Base-by-base conservation (phyloP, 129 eudicot genomes). In the Flaveria linearis region DNA sequence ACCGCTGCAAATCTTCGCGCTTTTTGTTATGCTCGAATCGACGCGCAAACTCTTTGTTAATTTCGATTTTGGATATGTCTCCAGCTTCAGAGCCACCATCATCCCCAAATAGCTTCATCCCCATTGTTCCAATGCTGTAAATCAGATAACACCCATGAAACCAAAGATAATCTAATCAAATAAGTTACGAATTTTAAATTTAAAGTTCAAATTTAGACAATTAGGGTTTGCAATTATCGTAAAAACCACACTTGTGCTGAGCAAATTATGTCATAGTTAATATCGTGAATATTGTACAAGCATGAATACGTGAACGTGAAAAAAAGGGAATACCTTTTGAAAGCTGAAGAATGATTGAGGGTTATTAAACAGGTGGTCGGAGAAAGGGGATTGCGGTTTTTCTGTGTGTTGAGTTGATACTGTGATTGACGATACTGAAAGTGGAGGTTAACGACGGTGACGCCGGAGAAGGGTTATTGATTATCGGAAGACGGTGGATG, bases 1-100 rank as follows among this genome's bases (percentile, higher is more conserved):
- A 76, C 28, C 85, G 78, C 56, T 90, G 94, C 84, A 93, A 76
- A 16, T 93, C 96, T 70, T 93, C 96, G 7, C 96, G 90, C 68
- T 86, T 90, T 78, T 93, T 90, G 72, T 93, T 93, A 78, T 93
- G 89, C 84, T 93, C 95, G 41, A 66, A 85, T 3, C 91, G 81
- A n/a, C 87, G 81, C 0, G 96, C 98, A 4, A 76, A 93, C n/a
- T 90, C 94, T 18, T 88, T 0, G 30, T 92, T 74, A 63, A 92
- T 88, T 65, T 92, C 85, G 14, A 92, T 86, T 77, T 90, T 81
- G 7, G 90, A 84, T 25, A 86, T 5, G 50, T 89, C 87, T 0
- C 75, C 84, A 4, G 67, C 77, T 13, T 70, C 51, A 49, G 75
- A 82, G 33, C 82, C 84, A 3, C 67, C 78, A 7, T 78, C 84